Evolutionary conservation across 345 rosid species (phyloP), one percentile per base, ranked within the genome.

Genomic region (Chamaenerion angustifolium): DNA sequence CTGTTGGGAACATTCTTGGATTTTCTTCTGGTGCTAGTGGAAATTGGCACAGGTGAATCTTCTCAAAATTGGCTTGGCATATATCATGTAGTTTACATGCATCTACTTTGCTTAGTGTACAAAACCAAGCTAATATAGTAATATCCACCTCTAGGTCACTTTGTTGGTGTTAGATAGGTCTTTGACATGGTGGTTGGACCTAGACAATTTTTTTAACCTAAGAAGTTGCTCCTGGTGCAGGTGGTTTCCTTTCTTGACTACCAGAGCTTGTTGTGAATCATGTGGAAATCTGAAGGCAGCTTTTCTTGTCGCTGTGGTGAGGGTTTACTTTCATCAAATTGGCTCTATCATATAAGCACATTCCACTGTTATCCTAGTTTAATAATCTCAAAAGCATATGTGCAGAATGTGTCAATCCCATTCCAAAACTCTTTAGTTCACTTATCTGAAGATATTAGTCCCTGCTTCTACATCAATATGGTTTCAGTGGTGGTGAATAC

Each of bases 11-110:
- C 56, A 74, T 92, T 45, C 74, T 92, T 51, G 98, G 98, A 57
- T 92, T 87, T 82, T 92, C 98, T 42, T 88, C 96, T 14, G 98
- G 95, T 74, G 81, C 98, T 37, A 92, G 83, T 60, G 96, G 96
- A 58, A 72, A 59, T 17, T 92, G 96, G 96, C 78, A 82, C 67
- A 86, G 86, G 98, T 87, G 45, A 60, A 70, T 70, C 52, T 48
- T 57, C 56, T 52, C 52, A 16, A 31, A 40, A 49, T 48, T 45
- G 35, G 47, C 15, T 54, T 17, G 11, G 13, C 17, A 14, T 31
- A 42, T 18, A 16, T 12, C 3, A 16, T 12, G 1, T 46, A 0
- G 18, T 12, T 46, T 4, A 11, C 16, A 45, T 45, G 40, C 41
- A 27, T 23, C 10, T 49, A 21, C n/a, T 11, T 18, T 23, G 13